Evolutionary conservation across 2,329 filamentous ascomycete genomes (phyloP), one percentile per base, ranked within the genome.

Genomic region (Colletotrichum sp.): DNA sequence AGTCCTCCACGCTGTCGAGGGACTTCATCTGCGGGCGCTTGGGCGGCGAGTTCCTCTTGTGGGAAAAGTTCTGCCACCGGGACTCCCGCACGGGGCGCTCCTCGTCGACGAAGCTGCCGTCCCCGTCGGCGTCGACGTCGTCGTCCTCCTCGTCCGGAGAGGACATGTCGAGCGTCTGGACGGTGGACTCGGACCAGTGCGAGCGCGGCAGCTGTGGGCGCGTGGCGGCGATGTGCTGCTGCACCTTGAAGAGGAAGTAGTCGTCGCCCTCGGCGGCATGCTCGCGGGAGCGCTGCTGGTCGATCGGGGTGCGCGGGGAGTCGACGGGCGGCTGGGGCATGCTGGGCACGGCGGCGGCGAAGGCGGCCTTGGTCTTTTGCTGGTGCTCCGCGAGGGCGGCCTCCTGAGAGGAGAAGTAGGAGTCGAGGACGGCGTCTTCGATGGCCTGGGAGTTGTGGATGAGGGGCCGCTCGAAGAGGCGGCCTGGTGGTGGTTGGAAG

Each of bases 151-250:
- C 79, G 8, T 64, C 60, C 3, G 59, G 30, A 1, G 67, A 60
- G 18, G 72, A 68, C 57, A 75, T 63, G 68, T 76, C 72, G 62
- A 73, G 67, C 8, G 75, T 76, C 44, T 75, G 65, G 28, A 87
- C 83, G 34, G 86, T 87, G 9, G 86, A 87, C 69, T 86, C 86
- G 52, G 86, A 87, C 86, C 86, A 87, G 72, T 82, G 83, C 24
- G 85, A 87, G 67, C 82, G 81, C 3, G 82, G 83, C 77, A 85
- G 69, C 44, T 71, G 68, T 16, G 71, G 69, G 5, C 69, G 49
- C 16, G 75, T 63, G 18, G 65, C 69, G 36, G 66, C 68, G 24
- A 77, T 71, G 59, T 75, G 77, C 59, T 77, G 72, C 72, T 78
- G 77, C 18, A 78, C 68, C 77, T 78, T 78, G 77, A 76, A 78